Percentiles rank a stretch among this genome's conserved stretches.
phyloP scores from a whole-genome alignment of 257 asterid genomes.

The Primulina huaijiensis region DNA sequence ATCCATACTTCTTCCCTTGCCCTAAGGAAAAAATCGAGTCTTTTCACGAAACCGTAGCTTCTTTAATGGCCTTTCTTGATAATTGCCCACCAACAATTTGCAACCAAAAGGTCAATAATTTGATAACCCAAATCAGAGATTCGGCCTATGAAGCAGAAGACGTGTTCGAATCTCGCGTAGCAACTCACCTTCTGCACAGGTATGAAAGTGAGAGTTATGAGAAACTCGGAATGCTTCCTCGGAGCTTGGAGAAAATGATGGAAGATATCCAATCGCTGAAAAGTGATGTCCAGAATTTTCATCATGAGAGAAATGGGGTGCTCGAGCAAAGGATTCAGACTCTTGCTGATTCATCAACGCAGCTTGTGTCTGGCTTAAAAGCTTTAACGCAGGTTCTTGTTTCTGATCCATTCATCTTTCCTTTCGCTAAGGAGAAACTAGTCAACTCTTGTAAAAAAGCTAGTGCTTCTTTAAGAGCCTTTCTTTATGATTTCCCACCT shows the following conservation, averaged over 20 bases:
- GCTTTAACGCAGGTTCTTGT: neutral
- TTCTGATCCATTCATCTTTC: neutral
- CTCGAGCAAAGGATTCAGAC: neutral
- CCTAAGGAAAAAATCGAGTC: neutral
- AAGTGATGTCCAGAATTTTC: neutral
- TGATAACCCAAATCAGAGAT: neutral
- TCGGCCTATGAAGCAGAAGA: neutral
- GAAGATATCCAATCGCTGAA: neutral
- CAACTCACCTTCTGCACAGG: neutral
- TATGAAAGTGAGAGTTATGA: neutral
- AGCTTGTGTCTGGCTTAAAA: neutral
- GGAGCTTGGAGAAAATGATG: neutral
- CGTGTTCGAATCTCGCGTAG: neutral
- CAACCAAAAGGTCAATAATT: neutral
- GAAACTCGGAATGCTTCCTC: no score
- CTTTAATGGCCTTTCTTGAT: neutral
- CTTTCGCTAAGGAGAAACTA: neutral
- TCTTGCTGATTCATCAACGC: neutral
- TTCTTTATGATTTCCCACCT: neutral
- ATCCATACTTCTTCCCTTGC: neutral
- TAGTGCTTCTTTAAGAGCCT: neutral
- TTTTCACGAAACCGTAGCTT: neutral
- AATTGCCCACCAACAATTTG: neutral
- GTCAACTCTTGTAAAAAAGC: neutral
- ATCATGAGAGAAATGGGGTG: neutral